Base-by-base conservation (phyloP, 2,329 filamentous ascomycete species). In the Colletotrichum simmondsii region DNA sequence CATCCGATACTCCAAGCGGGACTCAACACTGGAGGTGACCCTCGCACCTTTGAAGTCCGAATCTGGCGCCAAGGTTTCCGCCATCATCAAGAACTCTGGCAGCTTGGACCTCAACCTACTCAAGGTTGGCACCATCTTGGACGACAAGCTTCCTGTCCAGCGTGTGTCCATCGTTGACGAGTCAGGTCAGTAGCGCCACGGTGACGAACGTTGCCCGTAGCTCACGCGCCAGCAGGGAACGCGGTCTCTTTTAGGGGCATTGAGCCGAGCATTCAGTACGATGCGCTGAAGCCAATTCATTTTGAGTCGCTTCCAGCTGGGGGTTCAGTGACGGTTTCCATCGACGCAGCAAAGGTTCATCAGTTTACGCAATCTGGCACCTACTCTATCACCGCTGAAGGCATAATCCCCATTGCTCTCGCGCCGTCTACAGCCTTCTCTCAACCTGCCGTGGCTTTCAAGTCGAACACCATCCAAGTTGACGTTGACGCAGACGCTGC, bases 81-180 rank as follows among this genome's bases (percentile, higher is more conserved):
- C 42, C 16, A 49, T 8, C 7, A 5, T 49, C 42, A 22, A 49
- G 42, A 22, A 49, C 19, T 5, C 19, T 7, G 42, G 42, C 42
- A 22, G 42, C 42, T n/a, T 49, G 14, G 75, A 78, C 28, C 74
- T 78, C 7, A 78, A 75, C 24, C 58, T 78, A 32, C 49, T 78
- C 49, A 76, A 70, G 32, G 66, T 77, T 24, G 76, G 77, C 28
- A 77, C 76, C 16, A 65, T 78, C 12, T 73, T 78, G 16, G 76
- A 76, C 53, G 68, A 56, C 30, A 54, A 65, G 14, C 62, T 65
- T 19, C 62, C 62, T 24, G 62, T 65, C 12, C 62, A 65, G 49
- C 62, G 62, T 19, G 28, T 65, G 28, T 19, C 30, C 28, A 46
- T 65, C 22, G 6, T 24, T 30, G 62, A 56, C 49, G 28, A 37